A percentile compares a stretch with the other conserved stretches of the same genome.
phyloP scores from a whole-genome alignment of 2,329 filamentous ascomycete species.

The Mycosphaerelloides madeirae region DNA sequence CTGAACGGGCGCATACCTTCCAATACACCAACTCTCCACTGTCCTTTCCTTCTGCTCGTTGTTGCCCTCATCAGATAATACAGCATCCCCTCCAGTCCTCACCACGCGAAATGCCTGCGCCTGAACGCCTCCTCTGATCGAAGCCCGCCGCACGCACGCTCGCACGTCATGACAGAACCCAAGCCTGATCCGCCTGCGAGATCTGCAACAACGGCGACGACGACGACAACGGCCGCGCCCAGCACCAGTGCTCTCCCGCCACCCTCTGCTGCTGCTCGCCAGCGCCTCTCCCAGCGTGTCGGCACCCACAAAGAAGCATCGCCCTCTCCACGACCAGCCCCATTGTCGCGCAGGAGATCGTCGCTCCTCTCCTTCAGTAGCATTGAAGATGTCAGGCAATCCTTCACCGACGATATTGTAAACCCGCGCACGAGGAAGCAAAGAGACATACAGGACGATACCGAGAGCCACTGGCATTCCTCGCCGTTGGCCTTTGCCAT shows the following conservation, averaged over 20 bases:
- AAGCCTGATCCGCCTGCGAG: background rate
- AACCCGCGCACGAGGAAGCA: slow-evolving; percentile 39
- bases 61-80: no score
- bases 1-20: no score
- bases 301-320: slow-evolving; percentile 15
- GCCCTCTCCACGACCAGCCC: slow-evolving; percentile 20
- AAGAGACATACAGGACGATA: slow-evolving; percentile 33
- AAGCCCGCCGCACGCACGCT: slow-evolving; percentile 1
- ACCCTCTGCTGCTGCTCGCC: slow-evolving; percentile 16
- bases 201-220: slow-evolving; percentile 5
- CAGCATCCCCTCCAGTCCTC: no score
- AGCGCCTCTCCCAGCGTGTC: slow-evolving; percentile 18
- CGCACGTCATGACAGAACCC: slow-evolving; percentile 5
- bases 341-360: slow-evolving; percentile 57
- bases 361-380: slow-evolving; percentile 76
- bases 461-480: slow-evolving; percentile 68
- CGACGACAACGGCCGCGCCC: background rate
- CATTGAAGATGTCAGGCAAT: slow-evolving; percentile 60
- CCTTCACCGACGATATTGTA: slow-evolving; percentile 67
- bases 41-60: background rate
- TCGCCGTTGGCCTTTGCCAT: slow-evolving; percentile 79
- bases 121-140: background rate
- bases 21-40: background rate
- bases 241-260: slow-evolving; percentile 3
- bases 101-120: no score